phyloP scores from a whole-genome alignment of 345 rosid species.

The Citrus sp. region DNA sequence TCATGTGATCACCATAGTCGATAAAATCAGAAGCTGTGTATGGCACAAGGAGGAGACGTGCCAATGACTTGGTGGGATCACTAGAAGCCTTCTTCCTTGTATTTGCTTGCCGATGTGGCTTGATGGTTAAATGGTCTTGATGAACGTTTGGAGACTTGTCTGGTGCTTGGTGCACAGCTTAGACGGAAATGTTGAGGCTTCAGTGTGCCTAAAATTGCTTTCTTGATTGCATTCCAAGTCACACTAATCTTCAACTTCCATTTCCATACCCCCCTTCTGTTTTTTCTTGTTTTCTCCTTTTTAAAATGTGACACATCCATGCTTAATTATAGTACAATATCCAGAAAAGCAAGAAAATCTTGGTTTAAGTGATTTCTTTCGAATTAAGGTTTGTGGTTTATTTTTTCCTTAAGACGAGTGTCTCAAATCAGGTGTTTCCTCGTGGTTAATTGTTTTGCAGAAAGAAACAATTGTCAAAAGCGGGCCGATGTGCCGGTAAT shows the following conservation, averaged over 20 bases:
- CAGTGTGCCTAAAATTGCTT: constrained; percentile 10
- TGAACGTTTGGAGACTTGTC: constrained; percentile 20
- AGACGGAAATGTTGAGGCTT: constrained; percentile 29
- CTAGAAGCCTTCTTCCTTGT: constrained; percentile 20
- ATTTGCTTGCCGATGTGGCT: constrained; percentile 12
- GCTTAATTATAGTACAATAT: background rate
- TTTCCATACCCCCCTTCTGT: constrained; percentile 12
- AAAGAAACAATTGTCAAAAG: too few species aligned
- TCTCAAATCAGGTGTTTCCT: too few species aligned
- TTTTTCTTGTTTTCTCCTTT: constrained; percentile 27
- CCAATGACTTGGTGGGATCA: constrained; percentile 36
- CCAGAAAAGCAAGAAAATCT: background rate
- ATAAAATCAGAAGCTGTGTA: constrained; percentile 44
- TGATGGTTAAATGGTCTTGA: constrained; percentile 5
- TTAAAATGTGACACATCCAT: constrained; percentile 22
- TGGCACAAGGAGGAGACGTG: constrained; percentile 37
- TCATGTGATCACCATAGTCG: constrained; percentile 54
- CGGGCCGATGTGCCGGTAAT: rapidly evolving
- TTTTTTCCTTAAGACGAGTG: too few species aligned
- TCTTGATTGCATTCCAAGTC: constrained; percentile 39
- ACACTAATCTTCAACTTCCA: constrained; percentile 42
- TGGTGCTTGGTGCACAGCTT: constrained; percentile 20
- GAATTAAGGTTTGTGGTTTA: too few species aligned
- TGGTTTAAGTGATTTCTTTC: too few species aligned
- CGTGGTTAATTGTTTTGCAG: too few species aligned